Base-by-base conservation (phyloP, 208 protist genomes). In the Trypanosoma cruzi region DNA sequence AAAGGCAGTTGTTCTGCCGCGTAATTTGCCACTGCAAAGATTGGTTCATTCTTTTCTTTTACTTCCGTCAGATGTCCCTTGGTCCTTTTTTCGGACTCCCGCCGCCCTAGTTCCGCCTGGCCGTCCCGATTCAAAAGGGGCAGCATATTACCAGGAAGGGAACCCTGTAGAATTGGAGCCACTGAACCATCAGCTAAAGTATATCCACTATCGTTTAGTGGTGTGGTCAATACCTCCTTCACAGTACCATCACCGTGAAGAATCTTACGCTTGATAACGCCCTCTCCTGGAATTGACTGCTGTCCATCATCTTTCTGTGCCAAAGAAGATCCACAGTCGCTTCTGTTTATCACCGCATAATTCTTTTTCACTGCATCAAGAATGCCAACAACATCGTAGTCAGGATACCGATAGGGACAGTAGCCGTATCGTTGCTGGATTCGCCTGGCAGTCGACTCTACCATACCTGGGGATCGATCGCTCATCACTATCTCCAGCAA, bases 1-100 rank as follows among this genome's bases (percentile, higher is more conserved):
- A 95, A 96, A 8, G 89, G 88, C 4, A 97, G 78, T 58, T 94
- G 80, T 68, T 94, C 87, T 0, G 87, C 82, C 2, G 87, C 82
- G 64, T 93, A 92, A 77, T 91, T 90, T 31, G 85, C 86, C 4
- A 96, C 85, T 7, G 86, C 71, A 64, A 90, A 93, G 16, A 88
- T 68, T 14, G 80, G 77, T 20, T 50, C 52, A 56, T 48, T 70
- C 36, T 24, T 26, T 24, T 20, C 50, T 37, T n/a, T 50, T 22
- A 42, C 53, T 36, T 53, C 44, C 14, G 64, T 60, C 26, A 26
- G 10, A 16, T 53, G 8, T 14, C 4, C 37, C 2, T 31, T 62
- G 36, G 24, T 58, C 14, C 58, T 49, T 7, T 77, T 58, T 4
- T 77, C 70, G 57, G 64, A 48, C 40, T 86, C 74, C 3, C 86